Evolutionary conservation across 1,284 basidiomycete species (phyloP).

Genomic region (Thecaphora thlaspeos): DNA sequence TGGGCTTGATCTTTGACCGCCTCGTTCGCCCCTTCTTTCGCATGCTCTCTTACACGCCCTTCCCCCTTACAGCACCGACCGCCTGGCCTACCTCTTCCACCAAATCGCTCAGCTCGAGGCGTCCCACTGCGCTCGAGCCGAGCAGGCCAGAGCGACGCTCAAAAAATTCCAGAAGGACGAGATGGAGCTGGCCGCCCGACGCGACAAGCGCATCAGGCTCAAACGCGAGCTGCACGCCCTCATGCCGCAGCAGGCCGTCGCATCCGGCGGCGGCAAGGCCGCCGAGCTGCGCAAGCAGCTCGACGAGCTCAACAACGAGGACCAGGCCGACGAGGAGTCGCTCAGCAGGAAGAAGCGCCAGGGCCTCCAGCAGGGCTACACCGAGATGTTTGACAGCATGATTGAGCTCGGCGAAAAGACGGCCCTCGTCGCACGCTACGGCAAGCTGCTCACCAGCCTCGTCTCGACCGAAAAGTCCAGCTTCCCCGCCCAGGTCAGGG

Average conservation of each 20-base stretch:
- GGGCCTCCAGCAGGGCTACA: conserved; percentile 32
- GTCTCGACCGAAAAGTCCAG: conserved; percentile 35
- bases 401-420: conserved; percentile 51
- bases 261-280: conserved; percentile 10
- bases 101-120: conserved; percentile 44
- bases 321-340: conserved; percentile 41
- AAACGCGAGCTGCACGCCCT: conserved; percentile 42
- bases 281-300: conserved; percentile 34
- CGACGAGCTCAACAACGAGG: conserved; percentile 32
- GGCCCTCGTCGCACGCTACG: conserved; percentile 44
- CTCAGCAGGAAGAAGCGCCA: conserved; percentile 39
- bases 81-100: conserved; percentile 45
- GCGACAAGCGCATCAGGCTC: conserved; percentile 36
- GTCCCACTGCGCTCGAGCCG: conserved; percentile 37
- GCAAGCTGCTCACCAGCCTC: conserved; percentile 39
- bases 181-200: conserved; percentile 32
- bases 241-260: conserved; percentile 37
- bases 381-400: conserved; percentile 45
- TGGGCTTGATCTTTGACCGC: neutral
- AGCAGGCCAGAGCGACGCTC: conserved; percentile 36
- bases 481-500: conserved; percentile 27
- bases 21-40: too few species aligned
- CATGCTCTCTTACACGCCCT: too few species aligned
- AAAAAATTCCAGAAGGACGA: conserved; percentile 41
- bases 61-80: conserved; percentile 22